Conservation (phyloP, 257 asterid genomes). For the Leptodermis oblonga region DNA sequence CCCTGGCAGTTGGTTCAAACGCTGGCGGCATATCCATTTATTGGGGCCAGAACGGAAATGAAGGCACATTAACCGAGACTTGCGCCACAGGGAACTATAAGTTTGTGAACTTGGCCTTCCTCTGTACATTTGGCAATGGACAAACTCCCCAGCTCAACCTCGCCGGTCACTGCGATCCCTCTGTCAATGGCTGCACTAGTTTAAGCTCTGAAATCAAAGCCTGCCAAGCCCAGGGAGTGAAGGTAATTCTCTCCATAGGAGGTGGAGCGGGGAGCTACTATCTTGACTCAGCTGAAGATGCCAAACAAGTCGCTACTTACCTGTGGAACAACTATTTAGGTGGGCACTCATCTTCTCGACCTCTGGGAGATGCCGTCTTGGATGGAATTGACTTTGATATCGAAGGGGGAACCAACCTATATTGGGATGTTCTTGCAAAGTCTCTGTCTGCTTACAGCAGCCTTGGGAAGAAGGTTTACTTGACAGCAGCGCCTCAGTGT, state of each 20-base stretch:
- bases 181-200: slow-evolving; percentile 29
- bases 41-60: slow-evolving; percentile 44
- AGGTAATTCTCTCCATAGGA: slow-evolving; percentile 40
- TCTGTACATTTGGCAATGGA: slow-evolving; percentile 32
- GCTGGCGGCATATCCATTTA: slow-evolving; percentile 35
- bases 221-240: slow-evolving; percentile 38
- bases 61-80: slow-evolving; percentile 37
- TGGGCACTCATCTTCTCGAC: slow-evolving; percentile 34
- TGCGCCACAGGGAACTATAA: slow-evolving; percentile 32
- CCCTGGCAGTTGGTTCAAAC: slow-evolving; percentile 14
- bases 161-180: slow-evolving; percentile 48
- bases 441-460: slow-evolving; percentile 30
- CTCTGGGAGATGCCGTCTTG: slow-evolving; percentile 36
- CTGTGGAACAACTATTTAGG: slow-evolving; percentile 45
- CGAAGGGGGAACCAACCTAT: slow-evolving; percentile 37
- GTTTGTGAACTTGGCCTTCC: slow-evolving; percentile 38
- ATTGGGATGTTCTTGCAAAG: slow-evolving; percentile 43
- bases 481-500: slow-evolving; percentile 50
- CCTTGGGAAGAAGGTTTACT: slow-evolving; percentile 40
- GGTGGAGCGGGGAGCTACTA: slow-evolving; percentile 40
- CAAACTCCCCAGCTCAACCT: slow-evolving; percentile 38
- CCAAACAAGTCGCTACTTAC: slow-evolving; percentile 37
- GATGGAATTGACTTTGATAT: slow-evolving; percentile 50
- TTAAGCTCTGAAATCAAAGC: slow-evolving; percentile 37
- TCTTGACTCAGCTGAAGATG: slow-evolving; percentile 34